phyloP scores from a whole-genome alignment of 1,139 yeast species.

The Blastobotrys serpentis region DNA sequence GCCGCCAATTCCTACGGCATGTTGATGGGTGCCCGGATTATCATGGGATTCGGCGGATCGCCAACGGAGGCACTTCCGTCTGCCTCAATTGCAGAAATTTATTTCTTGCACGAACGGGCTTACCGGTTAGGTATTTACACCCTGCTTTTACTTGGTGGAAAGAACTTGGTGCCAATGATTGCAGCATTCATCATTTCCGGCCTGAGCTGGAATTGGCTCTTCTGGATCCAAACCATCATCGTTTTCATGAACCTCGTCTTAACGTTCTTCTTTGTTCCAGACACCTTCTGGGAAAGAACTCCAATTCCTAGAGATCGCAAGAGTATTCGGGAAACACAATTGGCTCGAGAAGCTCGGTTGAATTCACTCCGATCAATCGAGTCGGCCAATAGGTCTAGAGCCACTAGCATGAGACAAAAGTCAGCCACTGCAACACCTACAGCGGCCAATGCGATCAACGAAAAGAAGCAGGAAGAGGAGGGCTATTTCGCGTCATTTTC shows the following conservation, averaged over 20 bases:
- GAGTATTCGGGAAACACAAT: constrained; percentile 50
- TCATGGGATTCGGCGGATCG: constrained; percentile 59
- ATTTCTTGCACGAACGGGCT: constrained; percentile 65
- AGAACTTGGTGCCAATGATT: constrained; percentile 57
- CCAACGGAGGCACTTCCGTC: constrained; percentile 64
- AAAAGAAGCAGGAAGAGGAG: neutral
- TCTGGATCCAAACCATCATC: constrained; percentile 58
- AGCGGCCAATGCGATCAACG: neutral
- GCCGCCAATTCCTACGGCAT: constrained; percentile 49
- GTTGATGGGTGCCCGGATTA: constrained; percentile 56
- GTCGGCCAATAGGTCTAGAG: neutral
- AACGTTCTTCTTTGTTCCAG: constrained; percentile 59
- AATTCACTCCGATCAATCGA: constrained; percentile 20
- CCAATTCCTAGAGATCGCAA: constrained; percentile 53
- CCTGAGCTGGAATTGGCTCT: constrained; percentile 59
- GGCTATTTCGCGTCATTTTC: constrained; percentile 21
- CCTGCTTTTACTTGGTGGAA: constrained; percentile 60
- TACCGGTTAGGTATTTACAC: constrained; percentile 63
- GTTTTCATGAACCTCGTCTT: constrained; percentile 49
- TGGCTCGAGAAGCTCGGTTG: constrained; percentile 46
- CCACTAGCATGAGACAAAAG: neutral
- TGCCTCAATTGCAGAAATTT: constrained; percentile 62
- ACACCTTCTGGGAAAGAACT: constrained; percentile 62
- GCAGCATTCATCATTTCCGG: constrained; percentile 54
- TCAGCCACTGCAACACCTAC: neutral